These are phyloP conservation scores for Penstemon newberryi DNA, from an alignment of 257 asterid species.

Conservation along the genomic window DNA sequence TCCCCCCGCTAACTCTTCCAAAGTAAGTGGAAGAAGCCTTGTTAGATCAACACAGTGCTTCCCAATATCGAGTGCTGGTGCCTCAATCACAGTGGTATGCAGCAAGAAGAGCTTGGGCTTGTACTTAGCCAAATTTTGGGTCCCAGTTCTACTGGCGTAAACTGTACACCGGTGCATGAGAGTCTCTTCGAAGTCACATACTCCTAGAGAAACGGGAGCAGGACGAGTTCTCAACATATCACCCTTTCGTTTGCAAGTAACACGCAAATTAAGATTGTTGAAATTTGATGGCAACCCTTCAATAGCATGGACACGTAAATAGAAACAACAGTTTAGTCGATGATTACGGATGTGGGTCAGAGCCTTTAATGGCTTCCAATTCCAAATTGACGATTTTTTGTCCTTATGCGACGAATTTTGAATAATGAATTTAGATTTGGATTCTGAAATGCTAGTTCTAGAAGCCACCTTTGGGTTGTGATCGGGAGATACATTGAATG, in stretches of 20 bases:
- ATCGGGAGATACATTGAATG: slow-evolving; percentile 42
- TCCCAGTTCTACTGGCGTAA: slow-evolving; percentile 54
- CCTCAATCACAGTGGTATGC: slow-evolving; percentile 57
- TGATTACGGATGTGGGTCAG: slow-evolving; percentile 55
- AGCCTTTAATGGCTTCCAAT: slow-evolving; percentile 81
- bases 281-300: slow-evolving; percentile 70
- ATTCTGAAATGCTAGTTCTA: slow-evolving; percentile 28
- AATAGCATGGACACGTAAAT: slow-evolving; percentile 69
- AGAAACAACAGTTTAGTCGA: slow-evolving; percentile 69
- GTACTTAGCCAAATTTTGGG: slow-evolving; percentile 55
- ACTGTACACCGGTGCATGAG: slow-evolving; percentile 67
- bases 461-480: slow-evolving; percentile 28
- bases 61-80: slow-evolving; percentile 67
- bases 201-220: slow-evolving; percentile 51
- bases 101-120: slow-evolving; percentile 70
- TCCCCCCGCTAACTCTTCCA: slow-evolving; percentile 69
- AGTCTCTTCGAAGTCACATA: slow-evolving; percentile 76
- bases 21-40: slow-evolving; percentile 78
- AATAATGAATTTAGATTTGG: slow-evolving; percentile 31
- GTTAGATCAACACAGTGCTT: slow-evolving; percentile 82
- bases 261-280: slow-evolving; percentile 56
- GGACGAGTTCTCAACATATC: slow-evolving; percentile 55
- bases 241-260: slow-evolving; percentile 69
- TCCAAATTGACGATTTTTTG: slow-evolving; percentile 75
- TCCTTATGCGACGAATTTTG: slow-evolving; percentile 43